phyloP scores from a whole-genome alignment of 495 filamentous ascomycete species.

The Poronia punctata region DNA sequence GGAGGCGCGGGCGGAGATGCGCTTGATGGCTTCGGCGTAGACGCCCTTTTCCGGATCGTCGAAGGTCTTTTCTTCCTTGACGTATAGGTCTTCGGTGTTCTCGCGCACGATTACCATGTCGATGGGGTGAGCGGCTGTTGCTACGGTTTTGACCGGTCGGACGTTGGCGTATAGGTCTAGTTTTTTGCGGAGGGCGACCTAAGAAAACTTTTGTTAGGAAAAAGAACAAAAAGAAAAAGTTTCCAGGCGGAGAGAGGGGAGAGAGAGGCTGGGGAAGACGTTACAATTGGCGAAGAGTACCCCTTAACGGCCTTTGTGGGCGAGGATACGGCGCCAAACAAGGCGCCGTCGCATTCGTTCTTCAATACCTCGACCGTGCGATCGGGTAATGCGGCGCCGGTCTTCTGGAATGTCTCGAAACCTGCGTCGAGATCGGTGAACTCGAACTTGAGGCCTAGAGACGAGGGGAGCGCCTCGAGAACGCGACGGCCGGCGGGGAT shows the following conservation, averaged over 20 bases:
- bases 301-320: constrained; percentile 82
- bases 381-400: constrained; percentile 80
- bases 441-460: constrained; percentile 81
- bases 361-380: constrained; percentile 79
- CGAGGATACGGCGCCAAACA: constrained; percentile 95
- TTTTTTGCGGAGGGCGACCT: constrained; percentile 81
- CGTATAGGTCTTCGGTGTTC: constrained; percentile 98
- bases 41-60: constrained; percentile 55
- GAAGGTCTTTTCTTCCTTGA: constrained; percentile 88
- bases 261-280: not conserved
- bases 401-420: constrained; percentile 85
- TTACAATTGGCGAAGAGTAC: constrained; percentile 88
- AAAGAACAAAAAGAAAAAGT: not conserved
- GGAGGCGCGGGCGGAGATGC: constrained; percentile 79
- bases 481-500: constrained; percentile 89
- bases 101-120: constrained; percentile 98
- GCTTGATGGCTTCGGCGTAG: constrained; percentile 95
- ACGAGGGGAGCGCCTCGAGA: constrained; percentile 80
- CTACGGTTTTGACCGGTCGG: constrained; percentile 84
- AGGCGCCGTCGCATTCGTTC: constrained; percentile 87
- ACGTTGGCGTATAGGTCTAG: constrained; percentile 96
- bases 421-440: constrained; percentile 90
- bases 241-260: not conserved
- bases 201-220: not conserved
- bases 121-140: constrained; percentile 55